phyloP scores from a whole-genome alignment of 106 monocot genomes.

The Gastrodia elata region DNA sequence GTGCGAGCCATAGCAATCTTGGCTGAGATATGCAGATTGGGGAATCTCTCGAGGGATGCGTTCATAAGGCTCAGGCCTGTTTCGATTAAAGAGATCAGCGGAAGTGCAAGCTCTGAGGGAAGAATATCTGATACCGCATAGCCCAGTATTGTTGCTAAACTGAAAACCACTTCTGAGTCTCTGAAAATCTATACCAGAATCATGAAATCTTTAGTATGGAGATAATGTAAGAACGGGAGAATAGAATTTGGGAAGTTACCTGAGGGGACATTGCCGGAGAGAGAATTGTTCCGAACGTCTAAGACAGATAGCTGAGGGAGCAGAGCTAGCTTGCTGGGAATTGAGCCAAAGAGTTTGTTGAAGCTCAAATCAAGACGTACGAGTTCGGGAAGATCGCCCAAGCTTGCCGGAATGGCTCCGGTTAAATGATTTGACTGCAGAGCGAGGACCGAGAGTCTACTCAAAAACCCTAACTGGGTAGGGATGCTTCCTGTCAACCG shows the following conservation, averaged over 20 bases:
- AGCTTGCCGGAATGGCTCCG: constrained; percentile 75
- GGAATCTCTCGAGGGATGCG: constrained; percentile 24
- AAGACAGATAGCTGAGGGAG: constrained; percentile 33
- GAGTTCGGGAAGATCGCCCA: constrained; percentile 52
- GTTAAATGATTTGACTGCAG: constrained; percentile 58
- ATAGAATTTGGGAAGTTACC: constrained; percentile 26
- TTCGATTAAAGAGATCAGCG: constrained; percentile 32
- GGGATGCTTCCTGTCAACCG: constrained; percentile 73
- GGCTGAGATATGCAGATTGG: constrained; percentile 26
- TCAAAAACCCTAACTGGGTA: constrained; percentile 51
- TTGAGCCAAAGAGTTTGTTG: constrained; percentile 72
- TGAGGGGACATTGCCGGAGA: constrained; percentile 73
- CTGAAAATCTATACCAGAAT: constrained; percentile 37
- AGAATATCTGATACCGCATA: constrained; percentile 54
- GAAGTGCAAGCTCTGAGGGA: constrained; percentile 44
- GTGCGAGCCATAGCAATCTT: constrained; percentile 22
- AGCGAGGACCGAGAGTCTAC: constrained; percentile 64
- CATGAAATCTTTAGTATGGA: not conserved
- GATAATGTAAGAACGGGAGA: no score
- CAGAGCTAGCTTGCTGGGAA: constrained; percentile 51
- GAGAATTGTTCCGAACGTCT: constrained; percentile 68
- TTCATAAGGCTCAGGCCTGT: constrained; percentile 52
- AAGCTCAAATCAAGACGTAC: constrained; percentile 63
- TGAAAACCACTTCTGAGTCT: constrained; percentile 42
- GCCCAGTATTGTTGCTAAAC: constrained; percentile 47